Base-by-base conservation (phyloP, 2,329 filamentous ascomycete genomes). In the Colletotrichum salicis region DNA sequence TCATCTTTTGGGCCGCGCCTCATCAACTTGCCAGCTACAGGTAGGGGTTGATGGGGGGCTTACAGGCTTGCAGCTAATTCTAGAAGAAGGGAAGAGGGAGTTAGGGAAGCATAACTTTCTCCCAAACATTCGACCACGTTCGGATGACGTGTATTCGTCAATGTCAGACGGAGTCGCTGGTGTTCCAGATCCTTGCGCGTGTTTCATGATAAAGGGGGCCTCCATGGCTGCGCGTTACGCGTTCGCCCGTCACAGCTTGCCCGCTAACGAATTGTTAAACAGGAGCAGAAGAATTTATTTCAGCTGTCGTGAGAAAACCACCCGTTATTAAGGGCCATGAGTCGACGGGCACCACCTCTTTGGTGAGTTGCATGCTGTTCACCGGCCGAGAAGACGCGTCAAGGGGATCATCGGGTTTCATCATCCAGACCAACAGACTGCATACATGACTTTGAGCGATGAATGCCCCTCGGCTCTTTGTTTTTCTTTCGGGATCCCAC, bases 111-210 rank as follows among this genome's bases (percentile, higher is more conserved):
- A 15, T 19, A 10, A 24, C 4, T 22, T 51, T 33, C 4, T 15
- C 19, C 29, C 33, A 37, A 27, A 29, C 37, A 13, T 24, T 29
- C 13, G 22, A 22, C 15, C 33, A 10, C 48, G 31, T 64, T 55
- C 33, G 11, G 51, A 64, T 41, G 51, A 64, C 51, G 33, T 55
- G 22, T 55, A n/a, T 31, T 22, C 33, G 13, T 55, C 13, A 29
- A 31, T n/a, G 22, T 55, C 33, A 55, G 15, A 64, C 33, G 11
- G 33, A 35, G 48, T 35, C 33, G 5, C 22, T 41, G 33, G 48
- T 41, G 48, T 55, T 64, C 51, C 48, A 55, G 61, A 37, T n/a
- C 51, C 61, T 41, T 45, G 61, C 48, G 15, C 61, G 11, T 31
- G 61, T 64, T 64, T 64, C 61, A 64, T 55, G 22, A 27, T 15